Percentiles rank a stretch among this genome's conserved stretches.
Evolutionary conservation across 73 alveolate species (phyloP).

Genomic region (Paramecium tetraurelia): DNA sequence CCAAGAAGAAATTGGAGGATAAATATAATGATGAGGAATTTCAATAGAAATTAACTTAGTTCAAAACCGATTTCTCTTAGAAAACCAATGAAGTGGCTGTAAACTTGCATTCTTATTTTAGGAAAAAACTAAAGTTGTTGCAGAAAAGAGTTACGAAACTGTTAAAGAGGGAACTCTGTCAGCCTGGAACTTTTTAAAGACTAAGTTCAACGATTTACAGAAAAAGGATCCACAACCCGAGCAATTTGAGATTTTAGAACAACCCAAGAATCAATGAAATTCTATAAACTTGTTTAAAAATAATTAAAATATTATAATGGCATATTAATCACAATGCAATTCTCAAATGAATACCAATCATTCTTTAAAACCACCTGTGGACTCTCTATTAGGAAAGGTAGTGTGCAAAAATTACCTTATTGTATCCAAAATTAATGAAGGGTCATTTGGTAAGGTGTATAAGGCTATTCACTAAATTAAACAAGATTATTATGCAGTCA

Average conservation of each 20-base stretch:
- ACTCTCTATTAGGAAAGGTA: background rate
- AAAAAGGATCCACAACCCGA: slow-evolving; percentile 22
- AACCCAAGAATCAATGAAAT: background rate
- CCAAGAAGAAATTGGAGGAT: slow-evolving; percentile 52
- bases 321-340: background rate
- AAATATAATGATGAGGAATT: slow-evolving; percentile 60
- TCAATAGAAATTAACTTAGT: slow-evolving; percentile 4
- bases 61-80: slow-evolving; percentile 1
- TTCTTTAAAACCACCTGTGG: background rate
- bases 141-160: slow-evolving; percentile 51
- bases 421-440: background rate
- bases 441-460: slow-evolving; percentile 36
- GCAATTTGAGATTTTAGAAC: background rate
- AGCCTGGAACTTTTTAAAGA: slow-evolving; percentile 29
- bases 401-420: slow-evolving; percentile 17
- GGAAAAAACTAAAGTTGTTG: slow-evolving; percentile 55
- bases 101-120: background rate
- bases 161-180: slow-evolving; percentile 48
- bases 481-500: slow-evolving; percentile 38
- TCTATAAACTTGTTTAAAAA: background rate
- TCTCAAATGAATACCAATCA: slow-evolving; percentile 38
- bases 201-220: background rate
- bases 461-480: slow-evolving; percentile 21
- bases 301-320: background rate
- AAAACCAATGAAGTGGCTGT: slow-evolving; percentile 2